Evolutionary conservation across 352 stramenopile genomes (phyloP), one percentile per base, ranked within the genome.

Genomic region (Pythium dissimile): DNA sequence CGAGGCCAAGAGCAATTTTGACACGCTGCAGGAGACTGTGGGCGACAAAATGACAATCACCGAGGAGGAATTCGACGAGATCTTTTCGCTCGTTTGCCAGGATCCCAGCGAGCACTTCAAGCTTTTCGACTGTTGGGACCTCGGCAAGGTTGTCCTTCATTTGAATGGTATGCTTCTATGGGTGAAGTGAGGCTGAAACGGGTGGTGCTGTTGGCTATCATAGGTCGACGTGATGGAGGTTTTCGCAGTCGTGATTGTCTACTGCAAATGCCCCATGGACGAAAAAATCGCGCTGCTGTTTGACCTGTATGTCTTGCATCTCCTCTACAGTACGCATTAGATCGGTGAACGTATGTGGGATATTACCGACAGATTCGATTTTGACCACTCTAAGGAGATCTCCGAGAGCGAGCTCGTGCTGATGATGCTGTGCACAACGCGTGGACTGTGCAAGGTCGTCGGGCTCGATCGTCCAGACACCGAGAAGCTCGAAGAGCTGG

Each of bases 31-130:
- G 52, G 71, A 66, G 9, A 77, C 75, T 1, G 60, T 88, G 15
- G 81, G 79, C 2, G 81, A 92, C 71, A 86, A 88, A 56, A 92
- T 88, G 81, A 83, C 79, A 0, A 59, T 92, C 64, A 88, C 69
- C 6, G 61, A 69, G 8, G 77, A 86, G 5, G 77, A 92, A 45
- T 92, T 92, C 45, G 79, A 88, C 53, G 75, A 92, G 31, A 79
- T 92, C 39, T 92, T 92, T 47, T 86, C 79, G 34, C 72, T 89
- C 42, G 74, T 89, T 4, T 92, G 75, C 42, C 76, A 87, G 43
- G 79, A 92, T 37, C 56, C 81, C 26, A 18, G 64, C 7, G 77
- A 88, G 28, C 81, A 92, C 51, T 92, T 92, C 37, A 68, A 75
- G 21, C 62, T 92, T 18, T 88, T 88, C 31, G 77, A 87, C 49